Evolutionary conservation across 169 alveolate genomes (phyloP), one percentile per base, ranked within the genome.

Genomic region (Nephromyces sp.): DNA sequence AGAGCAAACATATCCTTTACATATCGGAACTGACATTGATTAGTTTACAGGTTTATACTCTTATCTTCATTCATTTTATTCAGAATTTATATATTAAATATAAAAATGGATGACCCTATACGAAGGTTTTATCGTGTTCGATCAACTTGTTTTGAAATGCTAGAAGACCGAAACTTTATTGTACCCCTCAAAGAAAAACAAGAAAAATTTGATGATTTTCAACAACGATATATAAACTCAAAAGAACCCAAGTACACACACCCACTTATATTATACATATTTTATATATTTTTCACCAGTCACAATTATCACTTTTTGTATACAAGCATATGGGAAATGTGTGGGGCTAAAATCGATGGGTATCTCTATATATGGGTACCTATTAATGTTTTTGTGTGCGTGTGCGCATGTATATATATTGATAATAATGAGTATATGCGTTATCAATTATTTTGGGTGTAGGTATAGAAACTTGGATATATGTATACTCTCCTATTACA

Each of bases 101-200:
- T 21, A 63, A 63, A 63, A 66, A 91, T 90, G 93, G 96, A 92
- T 76, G 93, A 89, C 82, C 87, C 87, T 52, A 83, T 81, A 35
- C 85, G 90, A 29, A 73, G 96, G 67, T 80, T 92, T 35, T 92
- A 85, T 71, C 84, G 96, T 52, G 88, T 92, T 35, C 82, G 97
- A 63, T 82, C 88, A 70, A 92, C 97, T 8, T 85, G 92, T 75
- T 88, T 90, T 68, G 95, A 92, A 75, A 91, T 92, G 93, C 89
- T 92, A 30, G 92, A 91, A 73, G 97, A 91, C 75, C 75, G 97
- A 35, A 96, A 96, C 33, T 92, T 91, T 75, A 67, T 90, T 27
- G 88, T 92, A 28, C 85, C 96, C 1, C 77, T 83, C 74, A 66
- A 51, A 52, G 82, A 73, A 62, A 63, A 66, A 29, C 62, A 51